Evolutionary conservation across 176 grass and related monocot genomes (phyloP).

Genomic region (Dactylis glomerata): DNA sequence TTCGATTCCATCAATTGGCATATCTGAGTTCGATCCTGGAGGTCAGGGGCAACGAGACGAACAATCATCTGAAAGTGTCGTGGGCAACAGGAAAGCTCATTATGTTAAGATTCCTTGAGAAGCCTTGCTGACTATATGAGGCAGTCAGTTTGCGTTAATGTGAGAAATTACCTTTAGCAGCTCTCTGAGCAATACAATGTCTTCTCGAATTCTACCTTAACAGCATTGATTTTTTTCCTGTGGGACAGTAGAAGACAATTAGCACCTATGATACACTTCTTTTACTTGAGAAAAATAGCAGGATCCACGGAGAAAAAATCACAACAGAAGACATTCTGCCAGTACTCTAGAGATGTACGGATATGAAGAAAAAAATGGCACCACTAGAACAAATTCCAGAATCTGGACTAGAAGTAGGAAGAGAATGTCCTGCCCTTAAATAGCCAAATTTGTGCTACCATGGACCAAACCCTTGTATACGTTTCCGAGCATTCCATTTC

Average conservation of each 20-base stretch:
- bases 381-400: background rate
- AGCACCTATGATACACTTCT: background rate
- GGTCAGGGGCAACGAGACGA: background rate
- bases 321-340: background rate
- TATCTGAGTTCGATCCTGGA: background rate
- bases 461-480: background rate
- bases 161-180: background rate
- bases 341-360: background rate
- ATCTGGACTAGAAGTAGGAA: background rate
- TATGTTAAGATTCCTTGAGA: background rate
- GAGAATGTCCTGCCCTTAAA: background rate
- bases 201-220: slow-evolving; percentile 75
- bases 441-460: background rate
- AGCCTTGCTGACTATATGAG: background rate
- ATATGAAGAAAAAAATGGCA: background rate
- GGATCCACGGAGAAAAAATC: background rate
- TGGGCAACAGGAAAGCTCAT: background rate
- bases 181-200: background rate
- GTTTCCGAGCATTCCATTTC: background rate
- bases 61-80: background rate
- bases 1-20: background rate
- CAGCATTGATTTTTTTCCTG: slow-evolving; percentile 35
- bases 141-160: background rate
- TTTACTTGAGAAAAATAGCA: background rate
- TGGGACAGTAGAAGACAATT: background rate